Evolutionary conservation across 2,329 filamentous ascomycete species (phyloP), one percentile per base, ranked within the genome.

Genomic region (Rhexocercosporidium sp.): DNA sequence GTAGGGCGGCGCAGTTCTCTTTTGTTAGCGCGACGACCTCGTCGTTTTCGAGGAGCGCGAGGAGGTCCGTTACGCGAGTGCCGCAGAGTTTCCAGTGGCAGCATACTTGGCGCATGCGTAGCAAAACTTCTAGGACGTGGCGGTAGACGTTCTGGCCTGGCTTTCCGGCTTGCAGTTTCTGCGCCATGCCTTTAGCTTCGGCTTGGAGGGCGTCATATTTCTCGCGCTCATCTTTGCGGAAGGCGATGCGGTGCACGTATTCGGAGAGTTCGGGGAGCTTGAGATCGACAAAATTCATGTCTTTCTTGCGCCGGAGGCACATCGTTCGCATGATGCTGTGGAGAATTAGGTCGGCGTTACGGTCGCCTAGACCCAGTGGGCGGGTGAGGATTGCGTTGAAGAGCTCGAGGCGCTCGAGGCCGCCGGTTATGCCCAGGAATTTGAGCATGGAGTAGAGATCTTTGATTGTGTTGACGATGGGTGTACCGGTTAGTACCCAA

Each of bases 61-160:
- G 83, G 25, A 97, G 84, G n/a, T 89, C 87, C 11, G 86, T 85
- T n/a, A 96, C 84, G 14, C 92, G 89, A 37, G 91, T 84, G 59
- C 89, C 90, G 75, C 92, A 93, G 12, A 97, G 85, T 9, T 90
- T 90, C 92, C 93, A 96, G 77, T 97, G 94, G 71, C 95, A 94
- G 79, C 94, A 97, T 77, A 92, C 86, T 79, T 97, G 94, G 20
- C 94, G 88, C 71, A 97, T 86, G 14, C 94, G 89, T 6, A 97
- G 86, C 4, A 97, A 84, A 18, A 94, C 87, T 78, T 97, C 93
- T 12, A 97, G 84, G 0, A 97, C 84, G 73, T 90, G 87, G 9
- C 91, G 88, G 75, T 96, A 96, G 1, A 84, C 84, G 2, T 87
- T 83, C 62, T 80, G 66, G 12, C 72, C 75, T 77, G 73, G 83